Base-by-base conservation (phyloP, 164 flowering plant species). In the Stephania japonica region DNA sequence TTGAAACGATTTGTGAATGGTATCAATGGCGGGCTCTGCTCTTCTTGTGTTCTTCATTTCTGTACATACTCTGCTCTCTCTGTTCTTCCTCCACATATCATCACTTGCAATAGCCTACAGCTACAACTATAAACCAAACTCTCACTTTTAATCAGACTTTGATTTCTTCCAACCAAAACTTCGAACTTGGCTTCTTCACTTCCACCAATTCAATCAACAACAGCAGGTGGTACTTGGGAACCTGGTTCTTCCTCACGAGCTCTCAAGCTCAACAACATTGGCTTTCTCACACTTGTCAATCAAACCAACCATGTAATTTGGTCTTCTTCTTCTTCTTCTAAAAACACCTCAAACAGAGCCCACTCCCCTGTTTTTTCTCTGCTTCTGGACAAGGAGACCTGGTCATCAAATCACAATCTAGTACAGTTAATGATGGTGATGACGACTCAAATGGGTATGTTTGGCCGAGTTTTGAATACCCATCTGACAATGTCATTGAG, bases 391-490 rank as follows among this genome's bases (percentile, higher is more conserved):
- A 4, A 27, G 71, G 71, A 23, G 44, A 69, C 11, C 71, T 69
- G 27, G 61, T 69, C 9, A 4, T 69, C 6, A 69, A 43, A 68
- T 68, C 43, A 8, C 27, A 43, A 68, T 0, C 10, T 4, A n/a
- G 44, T 13, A 59, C 9, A 19, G 23, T 1, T 19, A 23, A 68
- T n/a, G 71, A 69, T 23, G 21, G 4, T 16, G 23, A 18, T 19
- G 44, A 68, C 6, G 71, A 44, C 3, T 19, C 27, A 27, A 25
- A 69, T 12, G 49, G 62, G n/a, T 69, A 42, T 44, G 21, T 69
- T 12, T 69, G 59, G 61, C 56, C 44, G 71, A 69, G 71, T 19
- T 69, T 69, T 69, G 71, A 69, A 6, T 47, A 69, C 50, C 61
- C 71, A 7, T 44, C n/a, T 23, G 61, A 69, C 16, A 69, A 53